Base-by-base conservation (phyloP, 1,139 yeast genomes). In the Suhomyces wounanorum region DNA sequence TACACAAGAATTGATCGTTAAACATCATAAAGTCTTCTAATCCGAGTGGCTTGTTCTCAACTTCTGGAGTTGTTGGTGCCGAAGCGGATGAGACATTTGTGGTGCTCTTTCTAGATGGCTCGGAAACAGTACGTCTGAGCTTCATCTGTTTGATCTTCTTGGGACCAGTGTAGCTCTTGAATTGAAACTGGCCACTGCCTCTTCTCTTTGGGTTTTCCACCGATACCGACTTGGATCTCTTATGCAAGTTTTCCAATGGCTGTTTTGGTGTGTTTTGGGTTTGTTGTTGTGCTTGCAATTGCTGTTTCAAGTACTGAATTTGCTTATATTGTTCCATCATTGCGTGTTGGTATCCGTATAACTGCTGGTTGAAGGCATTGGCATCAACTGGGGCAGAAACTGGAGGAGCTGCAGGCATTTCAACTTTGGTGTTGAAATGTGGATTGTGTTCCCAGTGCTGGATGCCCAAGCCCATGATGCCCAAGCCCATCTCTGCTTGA, bases 101-200 rank as follows among this genome's bases (percentile, higher is more conserved):
- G 40, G 37, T 43, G 35, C 31, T 37, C 50, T 47, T 47, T 39
- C 46, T 47, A 23, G 49, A 44, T 26, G 68, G 66, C 48, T 64
- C 70, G 16, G 71, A 63, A 40, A 58, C 58, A 9, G 67, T 59
- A 33, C 63, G 61, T 55, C 66, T 51, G 48, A 59, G 64, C 43
- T 55, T 55, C 42, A 52, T 44, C 45, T 50, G 57, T 28, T 67
- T 66, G 54, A 63, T 64, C 52, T 59, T 62, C 50, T 63, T 63
- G 43, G 77, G 77, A 8, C 74, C 72, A 30, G 63, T 67, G 62
- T 73, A 72, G n/a, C 70, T 61, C 55, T 71, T 74, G 64, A 71
- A 73, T 57, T 71, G 78, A 51, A 72, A 64, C 49, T 68, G 70
- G 45, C 68, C 65, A 18, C 61, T 57, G 39, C 59, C 55, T 50